Evolutionary conservation across 305 asterid species (phyloP), one percentile per base, ranked within the genome.

Genomic region (Fraxinus platypoda): DNA sequence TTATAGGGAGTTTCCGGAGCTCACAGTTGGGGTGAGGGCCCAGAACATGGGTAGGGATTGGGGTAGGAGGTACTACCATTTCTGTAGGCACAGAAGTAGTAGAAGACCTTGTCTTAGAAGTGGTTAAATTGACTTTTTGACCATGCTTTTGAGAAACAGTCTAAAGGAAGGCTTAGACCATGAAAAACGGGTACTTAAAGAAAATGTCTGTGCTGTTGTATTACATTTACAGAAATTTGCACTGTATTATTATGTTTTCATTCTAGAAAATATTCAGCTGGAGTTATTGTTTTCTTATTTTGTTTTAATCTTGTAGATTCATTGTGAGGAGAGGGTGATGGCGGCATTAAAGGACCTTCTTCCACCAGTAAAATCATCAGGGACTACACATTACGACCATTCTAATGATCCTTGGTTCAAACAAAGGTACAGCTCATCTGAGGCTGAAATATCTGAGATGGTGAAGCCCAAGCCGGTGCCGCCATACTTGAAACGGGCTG

Each of bases 401-500:
- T 68, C 91, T 64, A 87, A 62, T 79, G 91, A 89, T 80, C 91
- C 91, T 0, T 89, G 91, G 91, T 89, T 89, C 76, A 89, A 87
- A 82, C 88, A 89, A 78, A 85, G 91, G 83, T 86, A 82, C 33
- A 78, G 79, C 35, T 66, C 74, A 66, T 66, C 74, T 25, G 74
- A 66, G 74, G 74, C 35, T 66, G 74, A 66, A 66, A 26, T 66
- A 66, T 66, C 74, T 0, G 74, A 66, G 35, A 26, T 11, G 74
- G 19, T 87, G 74, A 91, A 86, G 85, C 87, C 91, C 70, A 92
- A 88, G 83, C 93, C 85, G 0, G 97, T 91, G 19, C 95, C 97
- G 1, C 91, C 89, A 3, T 93, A 93, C 83, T 78, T 92, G 87
- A 92, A 93, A 84, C 87, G 97, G 52, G 89, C 92, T 0, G 97